A percentile compares a stretch with the other conserved stretches of the same genome.
phyloP scores from a whole-genome alignment of 2,329 filamentous ascomycete genomes.

The Helotiales sp. region DNA sequence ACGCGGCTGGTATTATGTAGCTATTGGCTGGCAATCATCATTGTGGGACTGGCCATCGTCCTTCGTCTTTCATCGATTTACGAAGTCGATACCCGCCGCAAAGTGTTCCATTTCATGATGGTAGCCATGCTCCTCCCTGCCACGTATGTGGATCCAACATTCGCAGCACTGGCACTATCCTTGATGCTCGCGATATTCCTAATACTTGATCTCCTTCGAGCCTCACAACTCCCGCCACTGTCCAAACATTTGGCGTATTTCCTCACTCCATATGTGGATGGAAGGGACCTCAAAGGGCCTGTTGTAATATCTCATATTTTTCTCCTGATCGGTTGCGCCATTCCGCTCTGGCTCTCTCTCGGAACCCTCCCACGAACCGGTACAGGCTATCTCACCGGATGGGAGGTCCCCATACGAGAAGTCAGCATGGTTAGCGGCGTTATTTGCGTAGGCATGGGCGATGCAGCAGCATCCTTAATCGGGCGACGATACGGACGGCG shows the following conservation, averaged over 20 bases:
- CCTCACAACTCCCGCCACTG: constrained; percentile 88
- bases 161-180: constrained; percentile 77
- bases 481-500: constrained; percentile 82
- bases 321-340: constrained; percentile 89
- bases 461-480: constrained; percentile 89
- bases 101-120: constrained; percentile 99
- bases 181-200: constrained; percentile 84
- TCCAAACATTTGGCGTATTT: constrained; percentile 86
- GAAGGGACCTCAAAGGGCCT: constrained; percentile 87
- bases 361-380: constrained; percentile 68
- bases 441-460: constrained; percentile 92
- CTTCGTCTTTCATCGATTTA: constrained; percentile 75
- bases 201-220: constrained; percentile 85
- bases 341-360: constrained; percentile 89
- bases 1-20: constrained; percentile 76
- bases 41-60: constrained; percentile 74
- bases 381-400: constrained; percentile 64
- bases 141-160: constrained; percentile 85
- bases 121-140: constrained; percentile 92
- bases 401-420: constrained; percentile 77
- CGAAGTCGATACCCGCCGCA: constrained; percentile 93
- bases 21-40: constrained; percentile 76
- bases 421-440: constrained; percentile 91
- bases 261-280: constrained; percentile 91
- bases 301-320: constrained; percentile 98